Evolutionary conservation across 1,139 yeast genomes (phyloP), one percentile per base, ranked within the genome.

Genomic region (Saccharomyces pastorianus): DNA sequence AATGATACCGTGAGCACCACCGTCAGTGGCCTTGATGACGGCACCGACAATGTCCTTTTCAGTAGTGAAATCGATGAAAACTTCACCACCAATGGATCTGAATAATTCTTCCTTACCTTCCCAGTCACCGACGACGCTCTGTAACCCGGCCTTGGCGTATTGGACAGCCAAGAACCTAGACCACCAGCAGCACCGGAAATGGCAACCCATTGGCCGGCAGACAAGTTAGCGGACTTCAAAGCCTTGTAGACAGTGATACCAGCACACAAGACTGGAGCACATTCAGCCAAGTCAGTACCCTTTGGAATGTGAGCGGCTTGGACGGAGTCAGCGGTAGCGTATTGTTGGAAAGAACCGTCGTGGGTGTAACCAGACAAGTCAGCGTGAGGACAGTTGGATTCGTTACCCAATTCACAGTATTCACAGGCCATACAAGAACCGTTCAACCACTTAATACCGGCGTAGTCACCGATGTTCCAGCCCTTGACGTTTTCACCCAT

Each of bases 181-280:
- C 86, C 86, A 73, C 86, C 86, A 63, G 76, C 84, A 58, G 84
- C 85, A 72, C 86, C 86, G 51, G 84, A 79, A 60, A 81, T 71
- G 57, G 83, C 81, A 56, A 81, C 84, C 84, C 84, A 81, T 65
- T 81, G 76, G 60, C 86, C 86, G 56, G 84, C 78, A 53, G 61
- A 58, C 61, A 79, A 71, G 61, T 75, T 67, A 53, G 85, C 84
- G 53, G 84, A 78, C 74, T 82, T 81, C 70, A 82, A 75, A 25
- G 86, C 86, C 73, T 81, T 81, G 79, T 81, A 82, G 52, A 81
- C 85, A 54, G 85, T 82, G 69, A 82, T 78, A 73, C 86, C 86
- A 48, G 86, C 86, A 77, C 86, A 81, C 67, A 81, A 76, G 63
- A 81, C 79, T 63, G 86, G 86, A 50, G 85, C 76, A 56, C 78